Evolutionary conservation across 257 asterid species (phyloP), one percentile per base, ranked within the genome.

Genomic region (Solanum habrochaites): DNA sequence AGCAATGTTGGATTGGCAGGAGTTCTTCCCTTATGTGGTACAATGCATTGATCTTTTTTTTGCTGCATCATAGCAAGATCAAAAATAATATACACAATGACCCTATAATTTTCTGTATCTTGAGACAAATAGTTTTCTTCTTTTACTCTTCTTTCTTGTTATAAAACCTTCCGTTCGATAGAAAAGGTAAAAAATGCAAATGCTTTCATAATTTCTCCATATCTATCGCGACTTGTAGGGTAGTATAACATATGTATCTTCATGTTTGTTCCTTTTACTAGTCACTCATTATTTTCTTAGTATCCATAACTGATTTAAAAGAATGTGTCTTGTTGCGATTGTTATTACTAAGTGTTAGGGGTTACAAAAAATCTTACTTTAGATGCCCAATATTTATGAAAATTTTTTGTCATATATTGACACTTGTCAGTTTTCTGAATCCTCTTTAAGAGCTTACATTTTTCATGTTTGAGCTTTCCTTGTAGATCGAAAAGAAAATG

Each of bases 401-500:
- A 43, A 40, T 39, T 56, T 58, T 70, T 60, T 21, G 40, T 45
- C 39, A 74, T 66, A 15, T 86, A 83, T 67, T 32, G 60, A 49
- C 20, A 66, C 49, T 58, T 31, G 32, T 52, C 85, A 86, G 58
- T 64, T 85, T 70, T 77, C 80, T 27, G 45, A 83, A 69, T 86
- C 71, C 49, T 87, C 85, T 73, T 62, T 60, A 31, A 82, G 64
- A 39, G 37, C 88, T 89, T 80, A 80, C 62, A 78, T 78, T 91
- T 86, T 89, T 81, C 89, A 77, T 77, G 32, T 88, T 88, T 23
- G 64, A 87, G 40, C 43, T 78, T 80, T 78, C 71, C 71, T 32
- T 75, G 45, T 56, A 23, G 83, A 66, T 73, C 74, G 67, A 40
- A 70, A 77, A 67, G 60, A 78, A 83, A 87, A 91, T 91, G 92